A percentile compares a stretch with the other conserved stretches of the same genome.
phyloP scores from a whole-genome alignment of 2,329 filamentous ascomycete genomes.

The Graphium sp. region DNA sequence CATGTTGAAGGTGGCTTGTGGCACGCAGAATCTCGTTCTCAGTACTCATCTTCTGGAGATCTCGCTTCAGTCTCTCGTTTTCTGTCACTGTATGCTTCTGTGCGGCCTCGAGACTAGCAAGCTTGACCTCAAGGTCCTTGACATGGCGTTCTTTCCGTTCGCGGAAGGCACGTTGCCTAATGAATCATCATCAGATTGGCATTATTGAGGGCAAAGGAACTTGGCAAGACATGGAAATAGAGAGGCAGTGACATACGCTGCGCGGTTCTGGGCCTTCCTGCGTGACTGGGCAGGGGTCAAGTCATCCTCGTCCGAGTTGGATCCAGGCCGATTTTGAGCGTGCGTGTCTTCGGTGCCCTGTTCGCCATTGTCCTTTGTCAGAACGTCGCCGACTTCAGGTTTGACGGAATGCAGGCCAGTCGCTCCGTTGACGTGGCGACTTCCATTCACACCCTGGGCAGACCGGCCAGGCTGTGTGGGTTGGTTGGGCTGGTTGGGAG shows the following conservation, averaged over 20 bases:
- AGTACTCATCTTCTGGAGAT: constrained; percentile 68
- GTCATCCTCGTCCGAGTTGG: constrained; percentile 37
- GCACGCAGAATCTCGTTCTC: constrained; percentile 89
- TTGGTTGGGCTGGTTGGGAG: constrained; percentile 23
- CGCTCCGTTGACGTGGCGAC: constrained; percentile 10
- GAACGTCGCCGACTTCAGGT: constrained; percentile 19
- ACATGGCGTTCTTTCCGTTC: constrained; percentile 92
- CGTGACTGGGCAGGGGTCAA: constrained; percentile 39
- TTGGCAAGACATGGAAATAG: no score
- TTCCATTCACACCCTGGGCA: constrained; percentile 5
- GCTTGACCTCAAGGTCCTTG: constrained; percentile 72
- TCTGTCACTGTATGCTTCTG: constrained; percentile 59
- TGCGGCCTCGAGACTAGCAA: constrained; percentile 58
- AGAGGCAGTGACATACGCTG: constrained; percentile 47
- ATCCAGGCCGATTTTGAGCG: constrained; percentile 8
- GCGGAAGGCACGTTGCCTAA: constrained; percentile 83
- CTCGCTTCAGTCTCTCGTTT: constrained; percentile 72
- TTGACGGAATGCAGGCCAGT: constrained; percentile 11
- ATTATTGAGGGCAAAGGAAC: constrained; percentile 6
- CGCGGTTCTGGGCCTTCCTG: constrained; percentile 43
- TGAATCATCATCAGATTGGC: background rate
- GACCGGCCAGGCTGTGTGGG: background rate
- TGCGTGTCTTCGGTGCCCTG: background rate
- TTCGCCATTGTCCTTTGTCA: constrained; percentile 7
- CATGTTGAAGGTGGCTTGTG: constrained; percentile 31